A percentile compares a stretch with the other conserved stretches of the same genome.
phyloP scores from a whole-genome alignment of 2,329 filamentous ascomycete genomes.

The Aureobasidium namibiae region DNA sequence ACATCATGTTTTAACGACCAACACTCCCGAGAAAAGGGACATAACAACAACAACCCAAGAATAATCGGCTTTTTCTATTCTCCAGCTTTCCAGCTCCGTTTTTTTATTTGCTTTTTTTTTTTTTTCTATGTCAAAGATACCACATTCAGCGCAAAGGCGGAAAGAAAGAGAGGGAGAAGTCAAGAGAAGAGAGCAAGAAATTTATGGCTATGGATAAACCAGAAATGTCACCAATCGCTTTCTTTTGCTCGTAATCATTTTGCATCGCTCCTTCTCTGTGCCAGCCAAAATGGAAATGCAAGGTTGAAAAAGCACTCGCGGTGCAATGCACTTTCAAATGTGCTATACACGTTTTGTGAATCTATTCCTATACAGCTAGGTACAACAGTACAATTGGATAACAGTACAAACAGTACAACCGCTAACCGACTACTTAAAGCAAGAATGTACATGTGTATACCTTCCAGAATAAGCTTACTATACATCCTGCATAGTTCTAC shows the following conservation, averaged over 20 bases:
- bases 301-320: no score
- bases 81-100: not conserved
- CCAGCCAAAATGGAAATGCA: no score
- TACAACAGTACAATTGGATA: no score
- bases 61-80: not conserved
- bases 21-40: not conserved
- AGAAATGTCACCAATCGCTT: slow-evolving; percentile 2
- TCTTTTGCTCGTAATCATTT: not conserved
- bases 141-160: slow-evolving; percentile 4
- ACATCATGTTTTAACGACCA: slow-evolving; percentile 5
- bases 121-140: slow-evolving; percentile 1
- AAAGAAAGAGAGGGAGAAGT: not conserved
- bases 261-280: not conserved
- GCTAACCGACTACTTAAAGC: not conserved
- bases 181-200: not conserved
- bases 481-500: not conserved
- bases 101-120: slow-evolving; percentile 3
- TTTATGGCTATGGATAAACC: slow-evolving; percentile 5
- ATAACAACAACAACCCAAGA: not conserved
- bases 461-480: not conserved
- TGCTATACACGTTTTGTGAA: no score
- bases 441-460: not conserved
- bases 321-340: no score
- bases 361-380: not conserved
- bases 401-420: no score